Evolutionary conservation across 2,329 filamentous ascomycete genomes (phyloP).

Genomic region (Phyllosticta capitalensis): DNA sequence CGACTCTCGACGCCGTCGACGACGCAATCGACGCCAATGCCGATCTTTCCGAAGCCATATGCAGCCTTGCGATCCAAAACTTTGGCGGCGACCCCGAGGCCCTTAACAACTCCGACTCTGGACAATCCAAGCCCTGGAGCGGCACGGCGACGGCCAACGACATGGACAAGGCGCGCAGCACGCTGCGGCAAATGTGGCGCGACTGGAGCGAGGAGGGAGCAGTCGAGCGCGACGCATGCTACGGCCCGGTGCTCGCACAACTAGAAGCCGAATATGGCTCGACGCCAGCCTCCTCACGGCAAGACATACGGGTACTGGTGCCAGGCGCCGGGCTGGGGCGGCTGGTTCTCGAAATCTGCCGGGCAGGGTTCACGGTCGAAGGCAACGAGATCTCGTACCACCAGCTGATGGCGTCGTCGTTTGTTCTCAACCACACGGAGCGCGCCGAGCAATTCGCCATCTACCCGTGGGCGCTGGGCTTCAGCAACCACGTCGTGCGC

Average conservation of each 20-base stretch:
- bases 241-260: slow-evolving; percentile 60
- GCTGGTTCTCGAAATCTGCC: slow-evolving; percentile 78
- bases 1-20: slow-evolving; percentile 70
- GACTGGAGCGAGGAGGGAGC: slow-evolving; percentile 82
- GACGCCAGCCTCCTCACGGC: not conserved
- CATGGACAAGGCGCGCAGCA: slow-evolving; percentile 85
- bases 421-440: slow-evolving; percentile 61
- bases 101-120: slow-evolving; percentile 32
- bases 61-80: slow-evolving; percentile 37
- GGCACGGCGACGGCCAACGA: slow-evolving; percentile 63
- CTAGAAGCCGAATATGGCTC: slow-evolving; percentile 43
- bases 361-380: slow-evolving; percentile 62
- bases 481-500: slow-evolving; percentile 73
- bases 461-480: slow-evolving; percentile 77
- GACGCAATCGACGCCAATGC: slow-evolving; percentile 84
- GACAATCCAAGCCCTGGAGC: slow-evolving; percentile 48
- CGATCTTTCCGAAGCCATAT: slow-evolving; percentile 68
- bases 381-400: slow-evolving; percentile 96
- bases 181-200: slow-evolving; percentile 84
- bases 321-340: slow-evolving; percentile 85
- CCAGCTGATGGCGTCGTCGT: slow-evolving; percentile 75
- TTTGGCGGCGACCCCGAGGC: slow-evolving; percentile 36
- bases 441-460: slow-evolving; percentile 57
- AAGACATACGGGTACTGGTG: slow-evolving; percentile 58
- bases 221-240: slow-evolving; percentile 66